A percentile compares a stretch with the other conserved stretches of the same genome.
Evolutionary conservation across 1,139 yeast genomes (phyloP).

Genomic region (Yamadazyma atlantica): DNA sequence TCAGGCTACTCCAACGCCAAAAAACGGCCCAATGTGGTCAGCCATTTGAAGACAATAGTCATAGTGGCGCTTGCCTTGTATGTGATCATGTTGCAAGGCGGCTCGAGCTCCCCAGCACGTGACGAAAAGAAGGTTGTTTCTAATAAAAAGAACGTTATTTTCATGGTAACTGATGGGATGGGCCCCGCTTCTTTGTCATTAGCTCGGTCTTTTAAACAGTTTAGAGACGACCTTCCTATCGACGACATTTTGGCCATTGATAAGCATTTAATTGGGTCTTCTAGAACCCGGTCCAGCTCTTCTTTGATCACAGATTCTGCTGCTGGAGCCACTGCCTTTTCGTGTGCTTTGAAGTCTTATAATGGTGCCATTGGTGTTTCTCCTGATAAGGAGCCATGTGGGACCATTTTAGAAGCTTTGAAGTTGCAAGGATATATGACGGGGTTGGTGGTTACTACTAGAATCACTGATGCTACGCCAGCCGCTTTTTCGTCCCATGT

Average conservation of each 20-base stretch:
- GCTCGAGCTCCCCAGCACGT: too few relatives aligned
- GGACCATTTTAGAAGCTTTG: slow-evolving; percentile 81
- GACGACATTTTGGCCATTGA: slow-evolving; percentile 63
- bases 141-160: slow-evolving; percentile 55
- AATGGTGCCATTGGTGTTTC: slow-evolving; percentile 87
- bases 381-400: slow-evolving; percentile 64
- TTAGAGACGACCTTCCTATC: slow-evolving; percentile 46
- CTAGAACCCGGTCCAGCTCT: slow-evolving; percentile 71
- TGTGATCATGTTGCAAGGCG: not conserved
- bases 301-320: slow-evolving; percentile 86
- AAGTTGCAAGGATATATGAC: slow-evolving; percentile 74
- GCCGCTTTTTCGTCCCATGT: slow-evolving; percentile 84
- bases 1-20: slow-evolving; percentile 3
- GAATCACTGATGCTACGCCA: slow-evolving; percentile 76
- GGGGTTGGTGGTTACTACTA: slow-evolving; percentile 85
- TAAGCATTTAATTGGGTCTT: slow-evolving; percentile 67
- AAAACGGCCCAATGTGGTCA: not conserved
- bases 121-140: slow-evolving; percentile 9
- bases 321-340: slow-evolving; percentile 91
- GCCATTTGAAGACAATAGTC: not conserved
- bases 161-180: slow-evolving; percentile 90
- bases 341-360: slow-evolving; percentile 74
- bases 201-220: slow-evolving; percentile 70
- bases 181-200: slow-evolving; percentile 81
- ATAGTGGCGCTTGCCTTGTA: not conserved